phyloP scores from a whole-genome alignment of 352 stramenopile genomes.

The Globisporangium perplexum region DNA sequence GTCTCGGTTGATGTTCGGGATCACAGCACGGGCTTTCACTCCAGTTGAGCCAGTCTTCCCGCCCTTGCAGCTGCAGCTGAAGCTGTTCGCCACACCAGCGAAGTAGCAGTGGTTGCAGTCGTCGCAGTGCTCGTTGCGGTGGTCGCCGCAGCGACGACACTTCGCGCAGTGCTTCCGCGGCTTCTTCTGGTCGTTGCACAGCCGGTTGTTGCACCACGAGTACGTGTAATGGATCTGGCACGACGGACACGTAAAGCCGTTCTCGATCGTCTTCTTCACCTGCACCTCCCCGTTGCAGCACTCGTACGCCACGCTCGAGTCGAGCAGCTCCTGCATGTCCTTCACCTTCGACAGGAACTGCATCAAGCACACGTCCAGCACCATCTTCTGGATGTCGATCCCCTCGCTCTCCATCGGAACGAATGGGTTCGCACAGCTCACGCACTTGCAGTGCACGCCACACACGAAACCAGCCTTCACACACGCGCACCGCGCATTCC shows the following conservation, averaged over 20 bases:
- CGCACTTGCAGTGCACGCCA: conserved; percentile 70
- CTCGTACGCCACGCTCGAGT: conserved; percentile 62
- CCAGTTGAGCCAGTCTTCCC: conserved; percentile 18
- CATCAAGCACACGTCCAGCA: conserved; percentile 72
- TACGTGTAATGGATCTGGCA: conserved; percentile 65
- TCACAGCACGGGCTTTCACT: conserved; percentile 39
- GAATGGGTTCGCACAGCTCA: conserved; percentile 75
- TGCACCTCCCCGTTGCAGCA: conserved; percentile 49
- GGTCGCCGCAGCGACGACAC: conserved; percentile 68
- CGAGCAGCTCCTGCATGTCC: conserved; percentile 75
- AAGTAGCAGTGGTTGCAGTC: conserved; percentile 84
- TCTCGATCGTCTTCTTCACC: conserved; percentile 61
- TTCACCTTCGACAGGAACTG: conserved; percentile 81
- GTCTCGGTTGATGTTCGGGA: conserved; percentile 29
- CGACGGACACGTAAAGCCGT: conserved; percentile 51
- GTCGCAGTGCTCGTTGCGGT: conserved; percentile 80
- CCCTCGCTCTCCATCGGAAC: conserved; percentile 62
- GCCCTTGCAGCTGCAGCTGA: conserved; percentile 69
- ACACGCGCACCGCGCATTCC: conserved; percentile 75
- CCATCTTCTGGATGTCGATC: conserved; percentile 66
- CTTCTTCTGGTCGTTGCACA: conserved; percentile 75
- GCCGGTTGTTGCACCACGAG: conserved; percentile 74
- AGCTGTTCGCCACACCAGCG: conserved; percentile 79
- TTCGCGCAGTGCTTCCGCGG: conserved; percentile 75
- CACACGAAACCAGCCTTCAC: conserved; percentile 81